Base-by-base conservation (phyloP, 352 stramenopile species). In the Globisporangium uncinulatum region DNA sequence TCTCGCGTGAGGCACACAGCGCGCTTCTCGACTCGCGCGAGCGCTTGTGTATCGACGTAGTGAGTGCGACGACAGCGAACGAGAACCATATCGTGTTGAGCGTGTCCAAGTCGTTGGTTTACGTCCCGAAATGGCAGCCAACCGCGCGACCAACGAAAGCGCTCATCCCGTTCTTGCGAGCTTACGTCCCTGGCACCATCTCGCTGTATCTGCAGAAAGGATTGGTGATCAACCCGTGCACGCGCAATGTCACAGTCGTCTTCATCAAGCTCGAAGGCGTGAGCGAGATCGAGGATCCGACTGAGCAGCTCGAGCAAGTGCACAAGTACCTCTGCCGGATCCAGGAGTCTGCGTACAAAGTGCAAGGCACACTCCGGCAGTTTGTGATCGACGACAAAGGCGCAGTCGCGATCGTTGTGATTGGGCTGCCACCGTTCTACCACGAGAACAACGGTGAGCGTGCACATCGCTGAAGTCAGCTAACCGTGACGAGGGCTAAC, bases 301-400 rank as follows among this genome's bases (percentile, higher is more conserved):
- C 34, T 0, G 62, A 67, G 4, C 82, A 92, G 47, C 54, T 89
- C 2, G 67, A 77, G 36, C 67, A 72, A 7, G 79, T 89, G 39
- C 79, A 90, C 13, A 72, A 73, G 34, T 81, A 67, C 6, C 57
- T 92, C 47, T 86, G 74, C 37, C 57, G 79, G 7, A 86, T 92
- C 37, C 80, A 90, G 57, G 82, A 90, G 45, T 85, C 79, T 6
- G 79, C 76, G 0, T 92, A 92, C 66, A 87, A 87, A 43, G 78
- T 87, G 0, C 82, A 92, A 24, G 79, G 82, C 41, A 92, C 80
- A 32, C 64, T 95, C 15, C 82, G 84, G 9, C 86, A 95, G 59
- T 93, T 95, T 49, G 64, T 94, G 7, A 92, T 95, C 39, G 86
- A 95, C 39, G 84, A 94, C 63, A 94, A 95, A 64, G 86, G 86